Evolutionary conservation across 306 rosid genomes (phyloP), one percentile per base, ranked within the genome.

Genomic region (Citrullus colocynthis): DNA sequence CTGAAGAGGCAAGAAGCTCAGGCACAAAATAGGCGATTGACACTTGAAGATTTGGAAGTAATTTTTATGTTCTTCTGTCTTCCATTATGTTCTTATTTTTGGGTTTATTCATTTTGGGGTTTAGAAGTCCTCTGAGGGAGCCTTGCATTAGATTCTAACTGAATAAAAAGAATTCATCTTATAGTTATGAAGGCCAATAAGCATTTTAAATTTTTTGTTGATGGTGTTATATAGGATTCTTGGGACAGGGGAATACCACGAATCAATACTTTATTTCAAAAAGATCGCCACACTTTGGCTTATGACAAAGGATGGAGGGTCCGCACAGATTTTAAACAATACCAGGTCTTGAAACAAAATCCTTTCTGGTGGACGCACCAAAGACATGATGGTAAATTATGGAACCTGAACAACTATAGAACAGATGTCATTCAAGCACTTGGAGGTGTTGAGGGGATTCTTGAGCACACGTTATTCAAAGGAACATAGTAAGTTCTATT

Each of bases 321-420:
- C 76, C 98, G 99, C 6, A 91, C 99, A 18, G 99, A 96, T 82
- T 96, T 96, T 85, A 96, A 96, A 83, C 99, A 96, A 82, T 96
- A 96, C 85, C 99, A 96, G 82, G 99, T 95, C 82, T 80, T 95
- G 84, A 95, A 95, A 49, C 99, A 95, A 85, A 95, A 95, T 59
- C 99, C 99, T 75, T 95, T 95, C 78, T 95, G 99, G 99, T 95
- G 99, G 99, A 95, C 99, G 9, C 99, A 95, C 84, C 99, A 95
- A 84, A 88, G 99, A 84, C 99, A 95, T 54, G 99, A 95, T 79
- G 99, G 99, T 58, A 95, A 95, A 51, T 79, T 95, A 76, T 95
- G 99, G 99, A 95, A 95, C 88, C 85, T 95, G 88, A 95, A 95
- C 85, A 95, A 95, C 83, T 95, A 95, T 79, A 84, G 99, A 78